Conservation (phyloP, 768 basidiomycete species). For the Serendipita indica region DNA sequence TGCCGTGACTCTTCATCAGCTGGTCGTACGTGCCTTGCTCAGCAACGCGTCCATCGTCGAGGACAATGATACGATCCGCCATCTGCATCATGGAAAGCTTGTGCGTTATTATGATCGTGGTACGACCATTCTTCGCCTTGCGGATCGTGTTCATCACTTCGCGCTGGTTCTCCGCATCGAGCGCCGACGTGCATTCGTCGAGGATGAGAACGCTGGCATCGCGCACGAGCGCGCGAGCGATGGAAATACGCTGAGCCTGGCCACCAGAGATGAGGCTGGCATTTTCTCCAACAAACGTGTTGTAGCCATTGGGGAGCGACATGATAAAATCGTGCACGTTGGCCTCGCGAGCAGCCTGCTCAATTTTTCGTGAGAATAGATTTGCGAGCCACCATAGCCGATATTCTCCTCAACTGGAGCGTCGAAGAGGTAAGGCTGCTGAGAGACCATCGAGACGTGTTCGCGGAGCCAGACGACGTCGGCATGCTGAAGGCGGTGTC, state of each 20-base stretch:
- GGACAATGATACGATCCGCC: constrained; percentile 78
- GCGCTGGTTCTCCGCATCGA: constrained; percentile 73
- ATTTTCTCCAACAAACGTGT: constrained; percentile 81
- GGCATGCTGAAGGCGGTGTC: constrained; percentile 34
- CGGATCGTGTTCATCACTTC: constrained; percentile 67
- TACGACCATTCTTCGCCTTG: constrained; percentile 47
- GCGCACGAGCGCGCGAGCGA: constrained; percentile 79
- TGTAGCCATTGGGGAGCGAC: constrained; percentile 67
- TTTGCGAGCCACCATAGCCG: constrained; percentile 47
- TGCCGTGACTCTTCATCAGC: constrained; percentile 48
- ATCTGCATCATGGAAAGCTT: constrained; percentile 79
- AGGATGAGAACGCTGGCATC: constrained; percentile 61
- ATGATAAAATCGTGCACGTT: constrained; percentile 80
- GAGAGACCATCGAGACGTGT: constrained; percentile 77
- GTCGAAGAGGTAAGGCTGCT: constrained; percentile 80
- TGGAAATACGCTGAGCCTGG: constrained; percentile 84
- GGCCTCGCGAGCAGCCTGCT: constrained; percentile 57
- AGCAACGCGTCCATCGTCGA: constrained; percentile 59
- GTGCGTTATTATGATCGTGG: constrained; percentile 88
- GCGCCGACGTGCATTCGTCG: constrained; percentile 90
- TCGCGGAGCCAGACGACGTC: constrained; percentile 69
- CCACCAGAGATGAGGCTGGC: constrained; percentile 85
- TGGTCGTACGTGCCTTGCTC: constrained; percentile 68
- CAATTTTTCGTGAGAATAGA: constrained; percentile 41
- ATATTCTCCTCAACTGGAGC: constrained; percentile 80